phyloP scores from a whole-genome alignment of 164 flowering plant genomes.

The Echeveria elegans region DNA sequence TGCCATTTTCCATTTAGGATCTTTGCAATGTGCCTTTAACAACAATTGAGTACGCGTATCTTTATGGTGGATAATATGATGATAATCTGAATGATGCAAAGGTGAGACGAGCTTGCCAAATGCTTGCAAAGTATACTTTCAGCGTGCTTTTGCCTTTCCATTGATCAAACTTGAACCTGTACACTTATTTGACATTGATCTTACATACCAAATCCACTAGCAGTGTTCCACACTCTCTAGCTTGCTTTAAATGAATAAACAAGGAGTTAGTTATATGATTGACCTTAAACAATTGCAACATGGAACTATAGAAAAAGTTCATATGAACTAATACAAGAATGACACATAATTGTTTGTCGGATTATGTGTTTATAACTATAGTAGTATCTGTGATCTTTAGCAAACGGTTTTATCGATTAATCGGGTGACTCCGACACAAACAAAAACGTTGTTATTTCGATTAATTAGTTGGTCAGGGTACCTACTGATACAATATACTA shows the following conservation, averaged over 20 bases:
- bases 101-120: not conserved
- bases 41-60: too few species aligned
- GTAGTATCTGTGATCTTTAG: not conserved
- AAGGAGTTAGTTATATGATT: not conserved
- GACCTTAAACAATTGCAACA: not conserved
- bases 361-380: not conserved
- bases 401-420: too few species aligned
- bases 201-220: not conserved
- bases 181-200: not conserved
- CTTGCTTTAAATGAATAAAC: not conserved
- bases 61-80: not conserved
- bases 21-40: too few species aligned
- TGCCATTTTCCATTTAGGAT: not conserved
- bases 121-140: not conserved
- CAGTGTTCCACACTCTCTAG: not conserved
- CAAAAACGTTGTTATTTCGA: too few species aligned
- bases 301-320: not conserved
- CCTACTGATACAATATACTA: too few species aligned
- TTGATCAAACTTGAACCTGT: not conserved
- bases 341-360: not conserved
- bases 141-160: not conserved
- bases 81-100: not conserved
- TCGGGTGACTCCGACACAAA: too few species aligned
- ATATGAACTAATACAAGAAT: not conserved
- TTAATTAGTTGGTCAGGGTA: too few species aligned